phyloP scores from a whole-genome alignment of 2,329 filamentous ascomycete species.

The Trichoderma pleuroti region DNA sequence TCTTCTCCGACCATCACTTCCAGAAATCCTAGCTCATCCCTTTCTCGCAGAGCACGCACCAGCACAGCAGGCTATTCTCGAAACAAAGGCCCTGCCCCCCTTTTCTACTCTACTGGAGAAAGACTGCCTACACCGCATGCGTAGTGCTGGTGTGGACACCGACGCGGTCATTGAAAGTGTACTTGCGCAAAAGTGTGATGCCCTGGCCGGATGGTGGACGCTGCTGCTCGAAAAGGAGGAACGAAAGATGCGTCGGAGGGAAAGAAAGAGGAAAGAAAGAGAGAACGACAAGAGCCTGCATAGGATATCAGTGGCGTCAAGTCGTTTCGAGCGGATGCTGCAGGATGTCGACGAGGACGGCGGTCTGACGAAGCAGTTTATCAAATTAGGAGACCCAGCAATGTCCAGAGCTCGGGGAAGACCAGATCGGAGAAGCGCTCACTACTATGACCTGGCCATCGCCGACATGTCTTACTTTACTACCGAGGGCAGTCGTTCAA shows the following conservation, averaged over 20 bases:
- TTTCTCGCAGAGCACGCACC: conserved; percentile 86
- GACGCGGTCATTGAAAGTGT: conserved; percentile 95
- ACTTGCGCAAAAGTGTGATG: conserved; percentile 81
- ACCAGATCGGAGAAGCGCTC: conserved; percentile 69
- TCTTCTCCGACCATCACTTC: conserved; percentile 72
- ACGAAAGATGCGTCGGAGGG: conserved; percentile 74
- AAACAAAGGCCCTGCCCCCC: conserved; percentile 72
- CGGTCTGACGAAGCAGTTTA: conserved; percentile 44
- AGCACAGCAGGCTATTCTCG: conserved; percentile 84
- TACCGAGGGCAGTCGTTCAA: conserved; percentile 56
- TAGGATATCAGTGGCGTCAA: conserved; percentile 84
- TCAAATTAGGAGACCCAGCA: conserved; percentile 42
- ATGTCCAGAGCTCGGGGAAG: conserved; percentile 68
- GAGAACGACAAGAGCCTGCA: conserved; percentile 73
- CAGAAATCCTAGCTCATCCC: conserved; percentile 82
- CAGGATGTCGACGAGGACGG: conserved; percentile 78
- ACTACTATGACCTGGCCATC: conserved; percentile 61
- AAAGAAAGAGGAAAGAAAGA: conserved; percentile 79
- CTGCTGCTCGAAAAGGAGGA: conserved; percentile 91
- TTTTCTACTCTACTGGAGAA: conserved; percentile 87
- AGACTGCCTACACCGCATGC: conserved; percentile 88
- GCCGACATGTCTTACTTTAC: conserved; percentile 75
- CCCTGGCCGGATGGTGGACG: conserved; percentile 93
- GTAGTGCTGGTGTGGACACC: conserved; percentile 87
- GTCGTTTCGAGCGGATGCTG: conserved; percentile 73